Percentiles rank a stretch among this genome's conserved stretches.
These are phyloP conservation scores for Isabelozyma heimii DNA, from an alignment of 805 yeast genomes.

Conservation along the genomic window DNA sequence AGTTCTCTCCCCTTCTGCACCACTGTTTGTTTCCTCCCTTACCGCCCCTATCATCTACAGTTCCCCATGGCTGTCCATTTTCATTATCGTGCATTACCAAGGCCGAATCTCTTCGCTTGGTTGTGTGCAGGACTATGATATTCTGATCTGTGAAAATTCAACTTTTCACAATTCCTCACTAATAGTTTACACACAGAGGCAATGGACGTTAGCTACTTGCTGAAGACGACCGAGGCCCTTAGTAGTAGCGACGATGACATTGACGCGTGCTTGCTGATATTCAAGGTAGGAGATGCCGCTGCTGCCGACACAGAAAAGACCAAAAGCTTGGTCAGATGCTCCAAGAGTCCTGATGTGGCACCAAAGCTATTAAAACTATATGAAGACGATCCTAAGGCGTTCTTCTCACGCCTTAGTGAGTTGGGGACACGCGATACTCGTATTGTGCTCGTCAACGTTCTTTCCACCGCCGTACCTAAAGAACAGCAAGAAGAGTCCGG, in stretches of 20 bases:
- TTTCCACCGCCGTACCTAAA: not conserved
- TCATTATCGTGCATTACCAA: too few relatives aligned
- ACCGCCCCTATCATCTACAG: too few relatives aligned
- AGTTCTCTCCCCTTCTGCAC: too few relatives aligned
- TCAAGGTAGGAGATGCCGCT: not conserved
- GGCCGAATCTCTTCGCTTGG: not conserved
- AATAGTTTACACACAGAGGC: not conserved
- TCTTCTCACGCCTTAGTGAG: slow-evolving; percentile 10
- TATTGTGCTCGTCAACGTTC: slow-evolving; percentile 10
- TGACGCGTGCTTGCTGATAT: not conserved
- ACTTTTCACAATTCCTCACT: not conserved
- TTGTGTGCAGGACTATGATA: not conserved
- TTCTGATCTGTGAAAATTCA: not conserved
- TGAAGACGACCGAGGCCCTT: not conserved
- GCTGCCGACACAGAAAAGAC: slow-evolving; percentile 1
- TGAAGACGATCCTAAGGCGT: slow-evolving; percentile 12
- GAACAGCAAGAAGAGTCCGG: not conserved
- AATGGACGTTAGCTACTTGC: not conserved
- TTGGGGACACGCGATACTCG: slow-evolving; percentile 10
- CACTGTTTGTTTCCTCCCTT: too few relatives aligned
- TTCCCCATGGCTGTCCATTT: too few relatives aligned
- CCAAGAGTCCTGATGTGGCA: slow-evolving; percentile 8
- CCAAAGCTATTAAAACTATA: slow-evolving; percentile 11
- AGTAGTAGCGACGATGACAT: not conserved
- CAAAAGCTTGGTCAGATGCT: slow-evolving; percentile 5